These are phyloP conservation scores for Santalum album DNA, from an alignment of 164 flowering plant species.

Conservation along the genomic window DNA sequence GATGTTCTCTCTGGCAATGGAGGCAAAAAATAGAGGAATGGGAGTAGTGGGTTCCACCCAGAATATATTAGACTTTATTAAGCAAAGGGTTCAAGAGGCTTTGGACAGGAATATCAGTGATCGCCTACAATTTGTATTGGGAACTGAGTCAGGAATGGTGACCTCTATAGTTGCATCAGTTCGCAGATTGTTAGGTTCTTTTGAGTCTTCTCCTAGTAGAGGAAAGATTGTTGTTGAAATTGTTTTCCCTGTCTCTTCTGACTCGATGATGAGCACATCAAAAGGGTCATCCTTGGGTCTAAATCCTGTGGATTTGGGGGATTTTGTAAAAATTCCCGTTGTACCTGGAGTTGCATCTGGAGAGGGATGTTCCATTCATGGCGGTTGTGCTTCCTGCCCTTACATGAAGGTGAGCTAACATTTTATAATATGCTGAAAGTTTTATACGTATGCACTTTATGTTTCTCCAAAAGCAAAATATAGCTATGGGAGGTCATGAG, in stretches of 20 bases:
- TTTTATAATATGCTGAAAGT: no score
- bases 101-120: conserved; percentile 67
- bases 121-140: conserved; percentile 88
- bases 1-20: conserved; percentile 96
- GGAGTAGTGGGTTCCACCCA: conserved; percentile 98
- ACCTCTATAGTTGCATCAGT: conserved; percentile 87
- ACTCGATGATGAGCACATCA: conserved; percentile 60
- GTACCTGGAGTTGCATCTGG: conserved; percentile 94
- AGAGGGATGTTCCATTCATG: conserved; percentile 94
- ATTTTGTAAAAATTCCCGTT: conserved; percentile 37
- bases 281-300: conserved; percentile 19
- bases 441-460: no score
- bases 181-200: conserved; percentile 42
- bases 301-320: conserved; percentile 28
- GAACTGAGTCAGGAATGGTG: conserved; percentile 98
- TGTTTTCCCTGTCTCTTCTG: conserved; percentile 92
- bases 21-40: conserved; percentile 96
- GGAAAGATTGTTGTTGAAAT: conserved; percentile 71
- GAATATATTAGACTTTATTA: conserved; percentile 88
- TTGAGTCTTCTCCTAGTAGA: conserved; percentile 21
- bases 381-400: conserved; percentile 98
- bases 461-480: no score
- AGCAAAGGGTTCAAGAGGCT: conserved; percentile 69
- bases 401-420: conserved; percentile 79
- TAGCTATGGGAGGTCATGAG: no score